Evolutionary conservation across 345 rosid species (phyloP), one percentile per base, ranked within the genome.

Genomic region (Eucalyptus victrix): DNA sequence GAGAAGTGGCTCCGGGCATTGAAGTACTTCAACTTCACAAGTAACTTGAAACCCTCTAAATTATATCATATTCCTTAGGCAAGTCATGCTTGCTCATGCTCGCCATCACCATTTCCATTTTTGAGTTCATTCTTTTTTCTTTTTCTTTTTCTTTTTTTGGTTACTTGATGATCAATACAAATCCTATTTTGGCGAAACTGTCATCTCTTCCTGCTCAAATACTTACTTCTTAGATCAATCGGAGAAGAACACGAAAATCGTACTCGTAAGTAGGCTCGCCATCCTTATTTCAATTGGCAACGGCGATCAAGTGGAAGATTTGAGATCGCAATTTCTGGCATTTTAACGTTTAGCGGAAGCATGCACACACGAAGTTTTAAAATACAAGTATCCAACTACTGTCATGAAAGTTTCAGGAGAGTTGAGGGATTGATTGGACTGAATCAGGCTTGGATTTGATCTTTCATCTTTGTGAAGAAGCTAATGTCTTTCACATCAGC

Each of bases 21-120:
- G 93, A 91, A 92, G 87, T 96, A 93, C 88, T 96, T 96, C 90
- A 96, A 97, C 87, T 94, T 93, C 89, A 95, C 97, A 10, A 91
- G 65, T 34, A 94, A 94, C 91, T 94, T 97, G 62, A 96, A 96
- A 90, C 97, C 99, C 44, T 97, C 99, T 23, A 96, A 97, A 90
- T 88, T 96, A 88, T 97, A 97, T 91, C 98, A 97, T 90, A 94
- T 96, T 89, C 91, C 94, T 49, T 94, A 89, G 51, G 24, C 85
- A 6, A 40, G 85, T 40, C 30, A 76, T 40, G 30, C 47, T 76
- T 12, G 83, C 47, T 21, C 47, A 26, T 12, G 85, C 47, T 4
- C 85, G 47, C 47, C 85, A 76, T 76, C 47, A 76, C 47, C 30
- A 40, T 76, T 40, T 21, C 47, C 47, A 76, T 76, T 76, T 21